Evolutionary conservation across 257 asterid species (phyloP).

Genomic region (Penstemon eatonii): DNA sequence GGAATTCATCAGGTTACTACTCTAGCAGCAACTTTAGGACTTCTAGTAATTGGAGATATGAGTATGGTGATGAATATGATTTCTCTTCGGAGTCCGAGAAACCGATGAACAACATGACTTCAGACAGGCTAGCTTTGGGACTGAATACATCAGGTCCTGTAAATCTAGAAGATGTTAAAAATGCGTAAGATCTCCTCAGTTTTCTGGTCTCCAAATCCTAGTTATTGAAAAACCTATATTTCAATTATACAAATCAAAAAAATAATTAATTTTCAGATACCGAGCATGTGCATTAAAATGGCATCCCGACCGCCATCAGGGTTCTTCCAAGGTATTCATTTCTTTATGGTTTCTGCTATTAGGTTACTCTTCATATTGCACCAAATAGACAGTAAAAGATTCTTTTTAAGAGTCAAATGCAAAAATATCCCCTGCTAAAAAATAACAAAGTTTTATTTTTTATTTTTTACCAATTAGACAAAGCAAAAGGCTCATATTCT

Average conservation of each 20-base stretch:
- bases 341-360: not conserved
- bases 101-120: slow-evolving; percentile 35
- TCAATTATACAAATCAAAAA: slow-evolving; percentile 5
- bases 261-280: slow-evolving; percentile 52
- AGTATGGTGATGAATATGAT: slow-evolving; percentile 50
- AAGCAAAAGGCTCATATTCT: too few species aligned
- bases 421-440: too few species aligned
- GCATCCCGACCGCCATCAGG: slow-evolving; percentile 99
- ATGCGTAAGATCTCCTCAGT: slow-evolving; percentile 59
- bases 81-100: slow-evolving; percentile 43
- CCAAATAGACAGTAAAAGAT: not conserved
- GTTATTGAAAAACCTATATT: not conserved
- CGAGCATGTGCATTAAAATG: slow-evolving; percentile 88
- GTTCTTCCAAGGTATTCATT: slow-evolving; percentile 74
- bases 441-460: too few species aligned
- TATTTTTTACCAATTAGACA: too few species aligned
- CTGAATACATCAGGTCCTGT: slow-evolving; percentile 75
- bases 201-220: slow-evolving; percentile 11
- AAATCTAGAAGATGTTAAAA: slow-evolving; percentile 76
- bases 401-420: too few species aligned
- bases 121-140: slow-evolving; percentile 78
- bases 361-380: not conserved
- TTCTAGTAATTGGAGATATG: slow-evolving; percentile 35
- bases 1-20: slow-evolving; percentile 53
- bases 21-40: slow-evolving; percentile 32